Evolutionary conservation across 495 filamentous ascomycete species (phyloP), one percentile per base, ranked within the genome.

Genomic region (Cercophora samala): DNA sequence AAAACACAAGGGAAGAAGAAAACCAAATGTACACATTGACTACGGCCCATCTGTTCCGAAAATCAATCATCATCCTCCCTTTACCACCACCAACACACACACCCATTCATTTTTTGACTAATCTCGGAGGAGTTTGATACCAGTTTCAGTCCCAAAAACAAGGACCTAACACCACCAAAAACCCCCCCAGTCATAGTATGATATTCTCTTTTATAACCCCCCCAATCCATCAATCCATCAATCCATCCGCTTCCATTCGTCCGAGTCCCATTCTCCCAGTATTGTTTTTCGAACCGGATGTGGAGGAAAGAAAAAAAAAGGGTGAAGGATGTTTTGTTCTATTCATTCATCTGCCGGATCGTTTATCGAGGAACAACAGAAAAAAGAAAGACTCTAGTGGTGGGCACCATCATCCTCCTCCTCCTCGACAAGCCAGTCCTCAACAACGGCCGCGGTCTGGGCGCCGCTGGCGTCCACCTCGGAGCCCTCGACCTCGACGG

Each of bases 401-500:
- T 73, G 75, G 54, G 62, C 60, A 62, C 70, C 73, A 69, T 82
- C 77, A 26, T 82, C 82, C 52, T 82, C 81, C 71, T 84, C 82
- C 64, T 81, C 77, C 68, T 79, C 78, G 18, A 81, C 79, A 24
- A 82, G 75, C 80, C 80, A 82, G 74, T 84, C 81, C 74, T 82
- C 79, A 67, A 81, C 32, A 62, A 75, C 80, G 53, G 80, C 70
- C 56, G 78, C 74, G 37, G 37, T 46, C 18, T 75, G 66, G 37
- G 71, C 69, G 63, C 66, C 69, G 66, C 76, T 75, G 42, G 73
- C 68, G 58, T 65, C 71, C 29, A 69, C 75, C 68, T 83, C 91
- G 81, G 93, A 89, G 66, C 94, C 94, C 84, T 99, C 95, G 71
- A 98, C 88, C 81, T 99, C 95, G 65, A 98, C 93, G 65, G 89